These are phyloP conservation scores for Claviceps sp. DNA, from an alignment of 2,329 filamentous ascomycete genomes.

Conservation along the genomic window DNA sequence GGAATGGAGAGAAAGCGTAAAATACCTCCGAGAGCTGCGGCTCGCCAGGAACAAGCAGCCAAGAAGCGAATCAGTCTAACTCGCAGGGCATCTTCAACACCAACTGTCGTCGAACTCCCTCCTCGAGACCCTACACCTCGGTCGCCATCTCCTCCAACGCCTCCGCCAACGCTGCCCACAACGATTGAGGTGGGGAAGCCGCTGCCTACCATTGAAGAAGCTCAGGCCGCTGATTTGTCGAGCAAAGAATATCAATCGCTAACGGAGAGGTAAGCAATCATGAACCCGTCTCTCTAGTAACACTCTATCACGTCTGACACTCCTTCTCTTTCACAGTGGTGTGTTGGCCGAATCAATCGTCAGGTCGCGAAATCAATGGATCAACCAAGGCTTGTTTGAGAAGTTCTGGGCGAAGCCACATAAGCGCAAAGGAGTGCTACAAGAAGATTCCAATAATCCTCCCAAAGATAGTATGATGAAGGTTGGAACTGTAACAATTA, in stretches of 20 bases:
- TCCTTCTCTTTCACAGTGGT: conserved; percentile 35
- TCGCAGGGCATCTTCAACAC: conserved; percentile 37
- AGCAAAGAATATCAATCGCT: conserved; percentile 58
- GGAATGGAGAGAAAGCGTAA: conserved; percentile 54
- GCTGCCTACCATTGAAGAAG: conserved; percentile 54
- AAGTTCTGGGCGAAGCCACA: conserved; percentile 64
- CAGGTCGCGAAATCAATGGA: conserved; percentile 62
- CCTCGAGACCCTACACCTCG: conserved; percentile 19
- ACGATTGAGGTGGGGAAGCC: conserved; percentile 52
- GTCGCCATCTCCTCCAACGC: conserved; percentile 17
- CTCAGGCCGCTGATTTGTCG: conserved; percentile 51
- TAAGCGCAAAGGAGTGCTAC: conserved; percentile 51
- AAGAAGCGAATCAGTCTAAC: conserved; percentile 48
- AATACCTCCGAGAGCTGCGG: conserved; percentile 47
- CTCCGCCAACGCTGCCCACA: conserved; percentile 40
- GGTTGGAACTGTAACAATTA: conserved; percentile 60
- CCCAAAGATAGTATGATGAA: conserved; percentile 59
- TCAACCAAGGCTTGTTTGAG: conserved; percentile 58
- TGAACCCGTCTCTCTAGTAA: neutral
- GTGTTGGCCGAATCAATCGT: conserved; percentile 61
- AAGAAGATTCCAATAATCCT: conserved; percentile 53
- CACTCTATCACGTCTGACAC: neutral
- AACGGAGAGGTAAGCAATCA: conserved; percentile 46
- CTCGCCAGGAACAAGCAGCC: conserved; percentile 43
- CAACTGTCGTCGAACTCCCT: conserved; percentile 22